phyloP scores from a whole-genome alignment of 345 rosid genomes.

The Eucalyptus polyanthemos region DNA sequence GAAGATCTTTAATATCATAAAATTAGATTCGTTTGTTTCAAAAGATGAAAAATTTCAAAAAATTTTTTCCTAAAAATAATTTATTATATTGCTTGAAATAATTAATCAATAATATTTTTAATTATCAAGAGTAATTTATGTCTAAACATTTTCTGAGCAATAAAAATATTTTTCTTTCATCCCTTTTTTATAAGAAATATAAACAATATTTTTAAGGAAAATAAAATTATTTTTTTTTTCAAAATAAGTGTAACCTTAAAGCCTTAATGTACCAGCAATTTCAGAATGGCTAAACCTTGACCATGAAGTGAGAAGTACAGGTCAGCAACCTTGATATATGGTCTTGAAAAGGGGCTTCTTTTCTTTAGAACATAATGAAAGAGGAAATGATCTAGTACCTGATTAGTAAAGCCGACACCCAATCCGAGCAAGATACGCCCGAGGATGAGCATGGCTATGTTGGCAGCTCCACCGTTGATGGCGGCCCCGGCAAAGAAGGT shows the following conservation, averaged over 20 bases:
- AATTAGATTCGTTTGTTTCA: too few relatives aligned
- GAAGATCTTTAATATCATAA: not conserved
- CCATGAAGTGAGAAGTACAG: not conserved
- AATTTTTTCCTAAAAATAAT: too few relatives aligned
- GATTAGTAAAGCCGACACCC: slow-evolving; percentile 91
- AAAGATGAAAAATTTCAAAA: too few relatives aligned
- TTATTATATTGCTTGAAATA: too few relatives aligned
- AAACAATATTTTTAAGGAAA: too few relatives aligned
- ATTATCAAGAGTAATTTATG: too few relatives aligned
- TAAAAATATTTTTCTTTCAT: too few relatives aligned
- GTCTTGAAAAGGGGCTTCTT: not conserved
- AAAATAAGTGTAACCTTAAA: not conserved
- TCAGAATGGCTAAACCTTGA: not conserved
- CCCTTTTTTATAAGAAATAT: too few relatives aligned
- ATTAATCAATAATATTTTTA: too few relatives aligned
- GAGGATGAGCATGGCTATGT: slow-evolving; percentile 57
- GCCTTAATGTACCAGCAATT: not conserved
- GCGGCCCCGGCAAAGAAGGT: slow-evolving; percentile 68
- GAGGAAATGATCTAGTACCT: slow-evolving; percentile 14
- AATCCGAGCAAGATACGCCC: slow-evolving; percentile 83
- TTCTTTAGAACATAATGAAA: not conserved
- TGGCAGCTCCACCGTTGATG: slow-evolving; percentile 61
- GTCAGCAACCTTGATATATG: not conserved
- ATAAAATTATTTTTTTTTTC: too few relatives aligned
- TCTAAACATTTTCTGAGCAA: too few relatives aligned